Percentiles rank a stretch among this genome's conserved stretches.
Conservation (phyloP, 371 early-diverging fungal genomes). For the Parasitella parasitica region DNA sequence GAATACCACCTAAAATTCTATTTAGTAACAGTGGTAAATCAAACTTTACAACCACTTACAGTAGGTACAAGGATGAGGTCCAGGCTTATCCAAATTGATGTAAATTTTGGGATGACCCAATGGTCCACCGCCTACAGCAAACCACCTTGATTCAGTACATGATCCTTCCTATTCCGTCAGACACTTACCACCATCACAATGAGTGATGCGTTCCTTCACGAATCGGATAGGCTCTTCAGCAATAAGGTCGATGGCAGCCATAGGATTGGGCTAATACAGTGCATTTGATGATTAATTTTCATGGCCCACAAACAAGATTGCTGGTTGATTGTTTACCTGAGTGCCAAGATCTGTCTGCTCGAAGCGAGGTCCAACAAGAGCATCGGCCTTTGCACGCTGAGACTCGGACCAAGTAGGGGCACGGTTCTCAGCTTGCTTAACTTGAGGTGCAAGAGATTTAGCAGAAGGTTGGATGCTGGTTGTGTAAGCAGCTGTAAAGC, state of each 20-base stretch:
- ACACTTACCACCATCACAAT: conserved; percentile 85
- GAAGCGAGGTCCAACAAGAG: conserved; percentile 85
- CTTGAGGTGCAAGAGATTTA: conserved; percentile 33
- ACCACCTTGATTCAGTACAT: background rate
- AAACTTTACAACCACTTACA: conserved; percentile 56
- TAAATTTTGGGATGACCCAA: conserved; percentile 94
- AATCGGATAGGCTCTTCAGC: conserved; percentile 80
- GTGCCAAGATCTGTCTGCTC: conserved; percentile 82
- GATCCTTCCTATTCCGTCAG: background rate
- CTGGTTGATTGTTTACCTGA: conserved; percentile 65
- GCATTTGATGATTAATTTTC: too few species aligned
- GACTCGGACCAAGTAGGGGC: conserved; percentile 72
- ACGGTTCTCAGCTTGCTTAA: conserved; percentile 77
- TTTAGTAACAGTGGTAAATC: background rate
- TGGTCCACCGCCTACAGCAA: conserved; percentile 75
- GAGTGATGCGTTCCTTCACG: conserved; percentile 72
- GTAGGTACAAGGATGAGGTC: conserved; percentile 76
- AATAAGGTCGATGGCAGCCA: conserved; percentile 92
- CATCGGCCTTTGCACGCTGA: conserved; percentile 72
- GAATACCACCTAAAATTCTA: conserved; percentile 64
- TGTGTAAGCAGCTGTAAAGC: conserved; percentile 27
- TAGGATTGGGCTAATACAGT: conserved; percentile 88
- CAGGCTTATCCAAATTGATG: conserved; percentile 85
- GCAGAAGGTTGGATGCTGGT: conserved; percentile 38
- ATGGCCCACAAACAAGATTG: too few species aligned